Conservation (phyloP, 768 basidiomycete species). For the Suillus cothurnatus region DNA sequence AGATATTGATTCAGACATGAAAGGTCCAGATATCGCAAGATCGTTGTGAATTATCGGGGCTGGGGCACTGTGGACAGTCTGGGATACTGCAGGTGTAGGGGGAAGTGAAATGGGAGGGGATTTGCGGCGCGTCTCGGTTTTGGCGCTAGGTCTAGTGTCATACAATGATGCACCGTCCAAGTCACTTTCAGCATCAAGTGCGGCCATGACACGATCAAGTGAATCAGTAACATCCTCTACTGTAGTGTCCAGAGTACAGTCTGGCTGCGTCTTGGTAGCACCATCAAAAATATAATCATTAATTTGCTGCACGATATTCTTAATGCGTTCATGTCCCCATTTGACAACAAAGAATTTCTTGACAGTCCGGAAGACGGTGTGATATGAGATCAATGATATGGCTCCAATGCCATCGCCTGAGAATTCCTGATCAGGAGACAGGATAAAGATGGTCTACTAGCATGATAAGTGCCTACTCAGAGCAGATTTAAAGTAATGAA, state of each 20-base stretch:
- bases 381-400: constrained; percentile 4
- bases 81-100: no score
- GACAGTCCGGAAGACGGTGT: neutral
- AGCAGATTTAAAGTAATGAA: no score
- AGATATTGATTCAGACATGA: no score
- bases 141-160: no score
- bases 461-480: neutral
- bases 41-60: no score
- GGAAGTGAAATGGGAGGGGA: no score
- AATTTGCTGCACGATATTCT: neutral
- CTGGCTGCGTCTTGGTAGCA: neutral
- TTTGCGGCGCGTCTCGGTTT: no score
- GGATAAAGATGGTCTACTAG: constrained; percentile 3
- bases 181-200: no score
- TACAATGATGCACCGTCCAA: no score
- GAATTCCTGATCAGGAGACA: constrained; percentile 5
- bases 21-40: no score
- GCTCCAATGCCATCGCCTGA: constrained; percentile 4
- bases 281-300: neutral
- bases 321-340: neutral
- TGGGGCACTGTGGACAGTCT: no score
- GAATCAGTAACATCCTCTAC: neutral
- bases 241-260: neutral
- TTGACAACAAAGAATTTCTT: constrained; percentile 2
- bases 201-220: neutral